A percentile compares a stretch with the other conserved stretches of the same genome.
Conservation (phyloP, 169 alveolate genomes). For the Babesia sp. region DNA sequence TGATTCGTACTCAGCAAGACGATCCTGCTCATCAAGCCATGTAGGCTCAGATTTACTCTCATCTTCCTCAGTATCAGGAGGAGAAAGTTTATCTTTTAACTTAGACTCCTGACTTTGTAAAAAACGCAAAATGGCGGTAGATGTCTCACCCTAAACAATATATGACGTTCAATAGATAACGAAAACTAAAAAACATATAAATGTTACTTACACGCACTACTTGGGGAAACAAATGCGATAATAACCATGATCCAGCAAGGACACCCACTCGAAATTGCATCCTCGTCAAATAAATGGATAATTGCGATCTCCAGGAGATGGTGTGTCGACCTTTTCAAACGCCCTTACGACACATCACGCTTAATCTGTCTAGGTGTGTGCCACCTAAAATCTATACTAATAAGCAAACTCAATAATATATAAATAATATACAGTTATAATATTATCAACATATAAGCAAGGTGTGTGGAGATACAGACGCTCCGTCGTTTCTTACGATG, state of each 20-base stretch:
- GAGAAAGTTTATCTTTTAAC: slow-evolving; percentile 25
- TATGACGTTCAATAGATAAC: neutral
- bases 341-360: too few relatives aligned
- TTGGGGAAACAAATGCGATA: slow-evolving; percentile 4
- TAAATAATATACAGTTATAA: too few relatives aligned
- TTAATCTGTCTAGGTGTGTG: too few relatives aligned
- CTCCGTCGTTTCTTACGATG: neutral
- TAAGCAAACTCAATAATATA: too few relatives aligned
- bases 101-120: slow-evolving; percentile 27
- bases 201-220: slow-evolving; percentile 2
- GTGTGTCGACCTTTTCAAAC: too few relatives aligned
- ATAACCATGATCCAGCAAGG: neutral
- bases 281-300: too few relatives aligned
- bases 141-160: slow-evolving; percentile 5
- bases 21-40: slow-evolving; percentile 61
- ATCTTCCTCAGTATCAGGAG: slow-evolving; percentile 31
- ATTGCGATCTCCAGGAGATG: too few relatives aligned
- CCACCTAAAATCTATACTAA: too few relatives aligned
- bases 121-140: slow-evolving; percentile 34
- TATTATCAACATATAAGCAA: too few relatives aligned
- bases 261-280: slow-evolving; percentile 8
- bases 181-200: neutral
- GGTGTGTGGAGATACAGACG: too few relatives aligned
- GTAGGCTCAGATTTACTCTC: slow-evolving; percentile 48
- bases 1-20: slow-evolving; percentile 56